phyloP scores from a whole-genome alignment of 345 rosid species.

The Trapa incisa region DNA sequence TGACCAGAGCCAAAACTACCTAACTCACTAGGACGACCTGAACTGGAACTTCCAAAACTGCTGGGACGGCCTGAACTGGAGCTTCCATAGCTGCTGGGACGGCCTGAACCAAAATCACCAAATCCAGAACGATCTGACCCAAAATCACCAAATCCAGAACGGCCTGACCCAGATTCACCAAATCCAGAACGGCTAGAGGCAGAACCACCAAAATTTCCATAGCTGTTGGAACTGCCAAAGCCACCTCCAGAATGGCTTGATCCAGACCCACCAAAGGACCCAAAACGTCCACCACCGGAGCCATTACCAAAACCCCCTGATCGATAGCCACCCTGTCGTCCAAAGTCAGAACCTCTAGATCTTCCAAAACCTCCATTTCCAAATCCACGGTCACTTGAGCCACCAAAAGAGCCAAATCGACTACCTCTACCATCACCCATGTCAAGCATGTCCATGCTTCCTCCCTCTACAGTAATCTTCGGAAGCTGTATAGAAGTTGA shows the following conservation, averaged over 20 bases:
- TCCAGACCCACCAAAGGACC: not conserved
- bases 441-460: constrained; percentile 22
- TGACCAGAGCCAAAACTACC: constrained; percentile 3
- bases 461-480: constrained; percentile 43
- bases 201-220: constrained; percentile 19
- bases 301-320: not conserved
- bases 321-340: constrained; percentile 5
- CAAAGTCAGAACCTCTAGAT: constrained; percentile 14
- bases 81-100: constrained; percentile 20
- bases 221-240: constrained; percentile 16
- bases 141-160: constrained; percentile 25
- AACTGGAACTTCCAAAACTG: too few species aligned
- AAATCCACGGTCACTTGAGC: constrained; percentile 9
- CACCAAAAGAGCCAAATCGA: constrained; percentile 14
- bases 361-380: constrained; percentile 13
- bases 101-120: constrained; percentile 27
- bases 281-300: not conserved
- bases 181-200: constrained; percentile 16
- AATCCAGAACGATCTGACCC: constrained; percentile 30
- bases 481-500: constrained; percentile 42
- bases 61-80: constrained; percentile 23
- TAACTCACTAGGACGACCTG: too few species aligned
- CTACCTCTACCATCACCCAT: constrained; percentile 28
- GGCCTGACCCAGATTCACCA: not conserved
- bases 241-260: too few species aligned